Base-by-base conservation (phyloP, 1,139 yeast species). In the Lodderomyces theae region DNA sequence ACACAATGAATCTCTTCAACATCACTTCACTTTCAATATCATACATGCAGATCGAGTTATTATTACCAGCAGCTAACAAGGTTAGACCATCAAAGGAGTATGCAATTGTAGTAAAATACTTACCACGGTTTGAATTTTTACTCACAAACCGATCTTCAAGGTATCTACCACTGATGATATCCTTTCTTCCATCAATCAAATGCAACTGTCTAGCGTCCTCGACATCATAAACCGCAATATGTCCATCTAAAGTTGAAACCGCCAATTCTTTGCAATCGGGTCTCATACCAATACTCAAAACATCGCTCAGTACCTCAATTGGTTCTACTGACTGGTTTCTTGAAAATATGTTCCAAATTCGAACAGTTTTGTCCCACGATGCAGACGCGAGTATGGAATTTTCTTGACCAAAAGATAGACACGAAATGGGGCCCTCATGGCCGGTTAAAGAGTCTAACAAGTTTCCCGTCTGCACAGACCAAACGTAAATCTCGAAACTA, bases 401-500 rank as follows among this genome's bases (percentile, higher is more conserved):
- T 57, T 89, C 97, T 11, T 69, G 69, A 38, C 97, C 96, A 61
- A 94, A 92, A 9, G 94, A 80, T 36, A 92, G 70, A 50, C 89
- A 81, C 2, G 96, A 87, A 3, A 92, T 84, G 0, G 99, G 98
- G 1, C 97, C 99, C 53, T 87, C 95, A 60, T 92, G 99, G 5
- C 97, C 98, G 4, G 92, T 71, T 38, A 92, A 71, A 17, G 87
- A 77, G 56, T 94, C 98, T 42, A 92, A 72, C 38, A 92, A 68
- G 60, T 90, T 97, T 1, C 95, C 86, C 0, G 97, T 90, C 66
- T 92, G 98, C 1, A 94, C 97, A 9, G 96, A 88, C 99, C 99
- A 92, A 30, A 92, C 86, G 57, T 86, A 90, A 42, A 92, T 86
- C 48, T 87, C 96, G 62, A 82, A 92, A 47, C 84, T 85, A 57